Conservation (phyloP, 306 rosid genomes). For the Alnus glutinosa region DNA sequence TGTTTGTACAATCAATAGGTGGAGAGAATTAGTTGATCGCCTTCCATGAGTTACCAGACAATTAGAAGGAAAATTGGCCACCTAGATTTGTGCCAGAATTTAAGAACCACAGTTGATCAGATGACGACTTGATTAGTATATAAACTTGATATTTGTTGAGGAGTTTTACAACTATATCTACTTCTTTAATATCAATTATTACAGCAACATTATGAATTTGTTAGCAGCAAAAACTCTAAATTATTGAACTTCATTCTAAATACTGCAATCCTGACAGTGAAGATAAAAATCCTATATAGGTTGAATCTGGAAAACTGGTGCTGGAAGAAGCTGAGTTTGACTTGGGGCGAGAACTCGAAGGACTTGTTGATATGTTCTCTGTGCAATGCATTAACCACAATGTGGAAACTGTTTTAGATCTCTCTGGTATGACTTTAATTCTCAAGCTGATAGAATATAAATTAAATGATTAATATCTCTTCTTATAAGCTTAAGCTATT, state of each 20-base stretch:
- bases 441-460: background rate
- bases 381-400: constrained; percentile 97
- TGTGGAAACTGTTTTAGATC: constrained; percentile 91
- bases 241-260: background rate
- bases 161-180: background rate
- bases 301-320: constrained; percentile 96
- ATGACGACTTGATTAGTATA: background rate
- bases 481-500: too few relatives aligned
- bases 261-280: constrained; percentile 4
- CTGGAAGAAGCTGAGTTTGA: constrained; percentile 94
- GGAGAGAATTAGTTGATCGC: background rate
- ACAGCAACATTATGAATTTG: background rate
- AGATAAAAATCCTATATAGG: constrained; percentile 44
- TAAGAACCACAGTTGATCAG: background rate
- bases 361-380: constrained; percentile 96
- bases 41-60: background rate
- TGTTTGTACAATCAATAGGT: background rate
- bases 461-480: too few relatives aligned
- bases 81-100: background rate
- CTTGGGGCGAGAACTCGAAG: constrained; percentile 95
- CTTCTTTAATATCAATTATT: background rate
- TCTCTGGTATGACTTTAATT: constrained; percentile 62
- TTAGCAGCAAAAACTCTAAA: background rate
- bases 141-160: background rate
- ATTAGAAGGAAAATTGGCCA: background rate